A percentile compares a stretch with the other conserved stretches of the same genome.
Evolutionary conservation across 2,329 filamentous ascomycete genomes (phyloP).

Genomic region (Fusarium sp.): DNA sequence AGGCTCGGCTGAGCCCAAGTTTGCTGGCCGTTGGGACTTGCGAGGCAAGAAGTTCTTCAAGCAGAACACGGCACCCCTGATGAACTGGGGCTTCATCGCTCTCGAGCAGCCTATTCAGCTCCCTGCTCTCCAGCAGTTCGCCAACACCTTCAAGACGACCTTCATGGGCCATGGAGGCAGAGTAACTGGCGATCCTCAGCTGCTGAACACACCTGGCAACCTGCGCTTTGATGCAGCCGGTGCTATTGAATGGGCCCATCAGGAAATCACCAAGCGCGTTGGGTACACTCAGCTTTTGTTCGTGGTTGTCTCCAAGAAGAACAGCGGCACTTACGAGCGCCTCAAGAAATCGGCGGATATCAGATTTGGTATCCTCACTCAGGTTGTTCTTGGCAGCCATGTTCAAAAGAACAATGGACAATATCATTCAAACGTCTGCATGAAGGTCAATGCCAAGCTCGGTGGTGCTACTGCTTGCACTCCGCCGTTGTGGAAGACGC

Average conservation of each 20-base stretch:
- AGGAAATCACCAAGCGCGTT: slow-evolving; percentile 64
- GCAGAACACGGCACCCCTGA: slow-evolving; percentile 70
- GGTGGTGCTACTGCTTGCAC: slow-evolving; percentile 78
- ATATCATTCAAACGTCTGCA: slow-evolving; percentile 91
- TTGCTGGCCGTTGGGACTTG: slow-evolving; percentile 85
- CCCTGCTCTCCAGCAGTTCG: slow-evolving; percentile 47
- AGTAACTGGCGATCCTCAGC: slow-evolving; percentile 50
- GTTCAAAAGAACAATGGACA: slow-evolving; percentile 78
- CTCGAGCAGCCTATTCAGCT: slow-evolving; percentile 66
- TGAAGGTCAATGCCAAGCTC: slow-evolving; percentile 98
- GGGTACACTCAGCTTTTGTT: slow-evolving; percentile 79
- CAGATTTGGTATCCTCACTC: slow-evolving; percentile 83
- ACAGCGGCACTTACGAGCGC: slow-evolving; percentile 78
- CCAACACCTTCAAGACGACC: slow-evolving; percentile 55
- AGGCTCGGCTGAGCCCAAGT: slow-evolving; percentile 68
- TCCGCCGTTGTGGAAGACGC: slow-evolving; percentile 49
- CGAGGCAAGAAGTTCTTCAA: slow-evolving; percentile 79
- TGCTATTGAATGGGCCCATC: slow-evolving; percentile 58
- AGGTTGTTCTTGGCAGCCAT: slow-evolving; percentile 79
- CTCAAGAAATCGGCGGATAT: slow-evolving; percentile 93
- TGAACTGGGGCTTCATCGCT: slow-evolving; percentile 79
- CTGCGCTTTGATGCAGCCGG: slow-evolving; percentile 58
- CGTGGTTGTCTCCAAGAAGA: slow-evolving; percentile 78
- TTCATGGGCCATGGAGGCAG: slow-evolving; percentile 64
- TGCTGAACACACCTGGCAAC: slow-evolving; percentile 50